Evolutionary conservation across 768 basidiomycete genomes (phyloP), one percentile per base, ranked within the genome.

Genomic region (Tricholoma sp.): DNA sequence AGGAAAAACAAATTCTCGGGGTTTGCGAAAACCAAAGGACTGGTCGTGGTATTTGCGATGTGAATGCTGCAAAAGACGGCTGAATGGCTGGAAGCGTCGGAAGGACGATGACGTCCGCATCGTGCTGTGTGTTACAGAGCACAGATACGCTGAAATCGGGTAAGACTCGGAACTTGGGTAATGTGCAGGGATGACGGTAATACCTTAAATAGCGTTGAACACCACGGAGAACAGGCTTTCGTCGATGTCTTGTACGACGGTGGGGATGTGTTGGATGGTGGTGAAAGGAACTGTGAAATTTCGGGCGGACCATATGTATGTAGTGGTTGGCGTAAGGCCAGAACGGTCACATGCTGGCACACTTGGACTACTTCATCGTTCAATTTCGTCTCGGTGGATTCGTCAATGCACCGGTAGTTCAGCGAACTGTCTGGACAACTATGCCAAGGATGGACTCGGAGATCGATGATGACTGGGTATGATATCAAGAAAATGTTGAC

Each of bases 11-110:
- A 86, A 88, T 64, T 77, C 74, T 55, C 81, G 78, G 0, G 80
- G 77, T 67, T 85, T 83, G 35, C 89, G 77, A 64, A 85, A 91
- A 1, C 89, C 89, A 66, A 87, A 91, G 2, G 88, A 90, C 60
- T 88, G 83, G 70, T 91, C 89, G 59, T 91, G 89, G 71, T 91
- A 91, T 19, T 45, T 46, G 45, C 76, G 71, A 9, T 19, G 22
- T 32, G 27, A 50, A 5, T 12, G 4, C 21, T 49, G 27, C n/a
- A 19, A 14, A 24, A 46, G 24, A 50, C 35, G 34, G 4, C 55
- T 34, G 12, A 10, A 49, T 12, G 22, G 22, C 3, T 46, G 21
- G 12, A 22, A 12, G 18, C 55, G 55, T 35, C 47, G 31, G 11
- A 56, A n/a, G 18, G 55, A 34, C 8, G 35, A 45, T 12, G 29